Percentiles rank a stretch among this genome's conserved stretches.
These are phyloP conservation scores for Boletus vinaceobasis DNA, from an alignment of 768 basidiomycete species.

Conservation along the genomic window DNA sequence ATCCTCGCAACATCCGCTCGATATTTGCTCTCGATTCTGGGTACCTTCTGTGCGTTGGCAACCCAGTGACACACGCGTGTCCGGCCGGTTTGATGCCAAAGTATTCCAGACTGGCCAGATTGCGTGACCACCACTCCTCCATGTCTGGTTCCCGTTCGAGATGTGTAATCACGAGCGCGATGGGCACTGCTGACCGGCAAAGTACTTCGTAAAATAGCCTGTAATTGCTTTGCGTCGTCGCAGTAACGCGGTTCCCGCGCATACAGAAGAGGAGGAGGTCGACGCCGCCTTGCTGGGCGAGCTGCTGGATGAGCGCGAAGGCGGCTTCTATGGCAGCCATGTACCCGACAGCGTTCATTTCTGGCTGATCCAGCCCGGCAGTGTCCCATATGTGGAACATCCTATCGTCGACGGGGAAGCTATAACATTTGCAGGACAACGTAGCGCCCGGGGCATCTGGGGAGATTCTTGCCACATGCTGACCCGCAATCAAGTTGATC, in stretches of 20 bases:
- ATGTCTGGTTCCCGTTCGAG: conserved; percentile 35
- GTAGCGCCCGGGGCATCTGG: conserved; percentile 33
- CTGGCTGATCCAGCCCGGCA: conserved; percentile 29
- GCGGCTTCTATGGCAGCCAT: conserved; percentile 27
- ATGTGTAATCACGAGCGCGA: conserved; percentile 33
- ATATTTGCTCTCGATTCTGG: conserved; percentile 14
- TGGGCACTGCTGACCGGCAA: conserved; percentile 31
- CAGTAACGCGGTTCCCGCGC: conserved; percentile 36
- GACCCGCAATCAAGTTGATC: conserved; percentile 30
- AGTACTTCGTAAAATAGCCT: conserved; percentile 37
- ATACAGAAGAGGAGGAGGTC: conserved; percentile 41
- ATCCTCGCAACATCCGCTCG: conserved; percentile 11
- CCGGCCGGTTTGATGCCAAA: conserved; percentile 21
- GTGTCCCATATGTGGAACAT: conserved; percentile 31
- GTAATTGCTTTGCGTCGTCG: conserved; percentile 36
- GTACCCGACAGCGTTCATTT: conserved; percentile 18
- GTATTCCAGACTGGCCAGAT: conserved; percentile 17
- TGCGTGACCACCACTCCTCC: conserved; percentile 34
- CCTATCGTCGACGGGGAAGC: conserved; percentile 14
- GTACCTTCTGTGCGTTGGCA: conserved; percentile 19
- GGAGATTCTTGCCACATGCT: conserved; percentile 16
- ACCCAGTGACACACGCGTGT: conserved; percentile 33
- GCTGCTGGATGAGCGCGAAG: conserved; percentile 31
- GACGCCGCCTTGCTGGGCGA: conserved; percentile 32
- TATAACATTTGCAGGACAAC: conserved; percentile 26